phyloP scores from a whole-genome alignment of 805 yeast species.

The Lipomyces japonicus region DNA sequence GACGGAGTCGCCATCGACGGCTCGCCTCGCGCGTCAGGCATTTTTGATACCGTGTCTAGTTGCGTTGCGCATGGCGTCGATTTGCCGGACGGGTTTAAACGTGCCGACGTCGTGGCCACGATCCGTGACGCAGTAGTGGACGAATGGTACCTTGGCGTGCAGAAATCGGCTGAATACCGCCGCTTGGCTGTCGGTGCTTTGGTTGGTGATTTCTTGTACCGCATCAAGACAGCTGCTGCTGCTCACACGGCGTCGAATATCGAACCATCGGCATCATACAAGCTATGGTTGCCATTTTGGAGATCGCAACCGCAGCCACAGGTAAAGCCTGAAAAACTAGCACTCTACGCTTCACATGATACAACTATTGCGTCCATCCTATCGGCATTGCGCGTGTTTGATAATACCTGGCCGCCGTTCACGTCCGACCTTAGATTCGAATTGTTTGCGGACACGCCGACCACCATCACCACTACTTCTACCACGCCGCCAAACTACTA shows the following conservation, averaged over 20 bases:
- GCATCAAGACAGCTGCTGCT: conserved; percentile 19
- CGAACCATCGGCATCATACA: background rate
- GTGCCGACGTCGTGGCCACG: conserved; percentile 7
- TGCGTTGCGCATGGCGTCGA: conserved; percentile 21
- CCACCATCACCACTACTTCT: background rate
- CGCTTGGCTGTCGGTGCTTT: conserved; percentile 28
- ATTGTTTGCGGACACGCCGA: conserved; percentile 16
- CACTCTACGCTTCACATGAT: conserved; percentile 30
- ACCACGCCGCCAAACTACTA: conserved; percentile 20
- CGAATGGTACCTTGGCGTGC: conserved; percentile 29
- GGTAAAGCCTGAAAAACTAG: conserved; percentile 19
- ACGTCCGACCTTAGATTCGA: conserved; percentile 29
- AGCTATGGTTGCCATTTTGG: background rate
- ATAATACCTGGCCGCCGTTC: conserved; percentile 29
- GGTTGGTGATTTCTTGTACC: conserved; percentile 24
- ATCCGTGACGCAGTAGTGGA: conserved; percentile 22
- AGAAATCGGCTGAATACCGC: conserved; percentile 22
- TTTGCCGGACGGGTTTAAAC: conserved; percentile 18
- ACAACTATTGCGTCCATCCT: conserved; percentile 29
- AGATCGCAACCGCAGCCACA: background rate
- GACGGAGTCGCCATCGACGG: conserved; percentile 28
- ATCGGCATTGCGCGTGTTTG: conserved; percentile 24
- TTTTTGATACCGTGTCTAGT: conserved; percentile 26
- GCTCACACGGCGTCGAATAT: conserved; percentile 8
- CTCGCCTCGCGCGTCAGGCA: conserved; percentile 28